Evolutionary conservation across 1,139 yeast genomes (phyloP).

Genomic region (Nakaseomyces sp.): DNA sequence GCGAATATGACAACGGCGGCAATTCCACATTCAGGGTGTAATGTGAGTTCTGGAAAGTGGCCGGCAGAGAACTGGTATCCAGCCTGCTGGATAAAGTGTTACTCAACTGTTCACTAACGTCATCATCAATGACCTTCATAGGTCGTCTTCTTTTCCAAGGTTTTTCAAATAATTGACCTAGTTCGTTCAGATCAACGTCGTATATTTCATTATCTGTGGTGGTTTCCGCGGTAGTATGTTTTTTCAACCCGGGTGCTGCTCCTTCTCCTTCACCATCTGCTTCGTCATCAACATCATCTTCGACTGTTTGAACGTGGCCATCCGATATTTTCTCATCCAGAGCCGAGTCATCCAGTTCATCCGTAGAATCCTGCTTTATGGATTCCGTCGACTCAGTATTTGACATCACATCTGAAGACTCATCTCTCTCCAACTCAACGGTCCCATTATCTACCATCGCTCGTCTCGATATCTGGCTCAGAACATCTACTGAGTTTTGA

Average conservation of each 20-base stretch:
- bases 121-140: not conserved
- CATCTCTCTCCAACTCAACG: not conserved
- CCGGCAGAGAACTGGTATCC: not conserved
- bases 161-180: not conserved
- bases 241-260: not conserved
- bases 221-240: not conserved
- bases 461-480: too few relatives aligned
- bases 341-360: not conserved
- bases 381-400: not conserved
- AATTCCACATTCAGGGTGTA: not conserved
- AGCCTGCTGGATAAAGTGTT: not conserved
- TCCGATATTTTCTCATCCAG: not conserved
- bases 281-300: not conserved
- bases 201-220: not conserved
- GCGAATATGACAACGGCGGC: not conserved
- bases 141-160: slow-evolving; percentile 1
- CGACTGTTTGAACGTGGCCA: not conserved
- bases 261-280: not conserved
- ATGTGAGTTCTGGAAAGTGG: not conserved
- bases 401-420: not conserved
- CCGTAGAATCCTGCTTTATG: not conserved
- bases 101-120: not conserved
- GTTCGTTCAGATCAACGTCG: not conserved
- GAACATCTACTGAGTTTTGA: too few relatives aligned
- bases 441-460: not conserved